Evolutionary conservation across 1,139 yeast genomes (phyloP).

Genomic region (Suhomyces atakaporum): DNA sequence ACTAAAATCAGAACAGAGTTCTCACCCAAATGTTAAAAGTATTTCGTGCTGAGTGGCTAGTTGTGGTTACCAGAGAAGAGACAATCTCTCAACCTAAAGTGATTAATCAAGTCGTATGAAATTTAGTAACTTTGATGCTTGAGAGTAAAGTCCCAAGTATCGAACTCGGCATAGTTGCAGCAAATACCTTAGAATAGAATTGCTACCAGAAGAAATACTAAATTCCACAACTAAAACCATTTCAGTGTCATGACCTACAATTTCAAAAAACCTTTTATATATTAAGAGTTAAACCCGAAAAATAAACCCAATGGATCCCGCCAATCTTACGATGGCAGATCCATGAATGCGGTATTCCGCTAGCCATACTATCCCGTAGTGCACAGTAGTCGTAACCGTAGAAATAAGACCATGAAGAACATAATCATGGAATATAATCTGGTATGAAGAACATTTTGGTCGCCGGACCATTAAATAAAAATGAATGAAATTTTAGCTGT

Average conservation of each 20-base stretch:
- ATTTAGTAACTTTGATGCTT: too few species aligned
- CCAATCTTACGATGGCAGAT: conserved; percentile 8
- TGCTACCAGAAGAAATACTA: too few species aligned
- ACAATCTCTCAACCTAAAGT: too few species aligned
- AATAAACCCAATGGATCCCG: conserved; percentile 3
- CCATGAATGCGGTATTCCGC: not conserved
- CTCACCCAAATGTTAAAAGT: too few species aligned
- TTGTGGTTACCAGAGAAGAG: too few species aligned
- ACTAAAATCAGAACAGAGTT: too few species aligned
- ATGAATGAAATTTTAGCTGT: not conserved
- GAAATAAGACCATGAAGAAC: conserved; percentile 1
- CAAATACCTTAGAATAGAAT: too few species aligned
- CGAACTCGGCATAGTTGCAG: not conserved
- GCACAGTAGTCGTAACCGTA: conserved; percentile 5
- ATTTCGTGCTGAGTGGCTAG: too few species aligned
- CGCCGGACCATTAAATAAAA: too few species aligned
- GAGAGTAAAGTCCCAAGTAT: too few species aligned
- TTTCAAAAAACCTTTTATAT: not conserved
- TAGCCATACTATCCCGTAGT: conserved; percentile 9
- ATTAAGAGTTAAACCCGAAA: conserved; percentile 5
- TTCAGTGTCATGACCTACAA: not conserved
- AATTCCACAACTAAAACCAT: too few species aligned
- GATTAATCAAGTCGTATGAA: too few species aligned
- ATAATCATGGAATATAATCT: not conserved
- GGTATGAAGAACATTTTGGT: conserved; percentile 1